These are phyloP conservation scores for Raddia guianensis DNA, from an alignment of 176 grass and related monocot species.

Conservation along the genomic window DNA sequence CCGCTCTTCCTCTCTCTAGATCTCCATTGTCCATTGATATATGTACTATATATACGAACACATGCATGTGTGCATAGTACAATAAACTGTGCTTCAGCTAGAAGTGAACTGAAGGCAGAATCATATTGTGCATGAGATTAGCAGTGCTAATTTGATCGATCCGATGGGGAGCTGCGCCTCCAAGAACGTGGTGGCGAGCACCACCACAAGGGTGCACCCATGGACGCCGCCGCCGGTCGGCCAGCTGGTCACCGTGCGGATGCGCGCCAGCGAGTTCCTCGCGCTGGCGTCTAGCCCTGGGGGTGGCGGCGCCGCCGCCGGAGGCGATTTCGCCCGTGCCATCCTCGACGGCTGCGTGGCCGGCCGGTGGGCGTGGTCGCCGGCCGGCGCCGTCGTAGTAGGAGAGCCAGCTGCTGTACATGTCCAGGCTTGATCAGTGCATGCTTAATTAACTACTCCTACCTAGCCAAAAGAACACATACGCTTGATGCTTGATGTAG, in stretches of 20 bases:
- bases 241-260: conserved; percentile 56
- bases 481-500: not conserved
- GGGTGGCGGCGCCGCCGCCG: not conserved
- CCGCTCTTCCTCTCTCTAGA: not conserved
- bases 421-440: not conserved
- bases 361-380: conserved; percentile 60
- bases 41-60: not conserved
- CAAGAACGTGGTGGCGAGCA: conserved; percentile 17
- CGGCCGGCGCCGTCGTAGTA: conserved; percentile 25
- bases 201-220: conserved; percentile 39
- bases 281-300: conserved; percentile 3
- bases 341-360: conserved; percentile 67
- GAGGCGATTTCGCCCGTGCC: conserved; percentile 34
- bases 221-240: conserved; percentile 45
- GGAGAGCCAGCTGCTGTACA: not conserved
- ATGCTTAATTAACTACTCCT: not conserved
- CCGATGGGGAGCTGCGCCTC: conserved; percentile 55
- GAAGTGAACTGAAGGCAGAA: not conserved
- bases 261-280: conserved; percentile 59
- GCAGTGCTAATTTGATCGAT: not conserved
- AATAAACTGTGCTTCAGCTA: not conserved
- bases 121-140: not conserved
- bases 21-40: not conserved
- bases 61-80: not conserved
- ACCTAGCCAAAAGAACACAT: not conserved